Evolutionary conservation across 345 rosid species (phyloP), one percentile per base, ranked within the genome.

Genomic region (Eucalyptus regnans): DNA sequence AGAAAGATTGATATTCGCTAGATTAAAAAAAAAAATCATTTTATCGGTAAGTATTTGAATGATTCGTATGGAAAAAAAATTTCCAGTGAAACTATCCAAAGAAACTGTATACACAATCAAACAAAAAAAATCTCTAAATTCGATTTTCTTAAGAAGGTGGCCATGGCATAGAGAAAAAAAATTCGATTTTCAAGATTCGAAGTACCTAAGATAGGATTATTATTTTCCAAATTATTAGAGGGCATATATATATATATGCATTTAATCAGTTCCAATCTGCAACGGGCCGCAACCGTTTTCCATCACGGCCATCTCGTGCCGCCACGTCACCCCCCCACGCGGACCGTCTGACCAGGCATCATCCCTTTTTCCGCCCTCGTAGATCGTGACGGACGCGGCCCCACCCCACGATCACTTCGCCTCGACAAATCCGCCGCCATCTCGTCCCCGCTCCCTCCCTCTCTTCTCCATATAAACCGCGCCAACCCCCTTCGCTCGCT

Each of bases 361-460:
- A 7, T 54, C 22, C 3, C n/a, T 12, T 15, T 22, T 50, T 7
- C 10, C 12, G 5, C 41, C 86, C 48, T n/a, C 41, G 46, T 0
- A 37, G 81, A 18, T 20, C 84, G 48, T 1, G 83, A 76, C 1
- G 48, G 9, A 29, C 29, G 16, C 66, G 68, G 64, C 86, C 5
- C 31, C 50, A 25, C 86, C 46, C 37, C 64, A 23, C 52, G 10
- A 16, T 25, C 10, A 41, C 54, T 43, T 50, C 50, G 23, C 56
- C 83, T 86, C 60, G 89, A 87, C 48, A n/a, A 86, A 33, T 52
- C 89, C 93, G 89, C 44, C 16, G 13, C 31, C 8, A 37, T 18
- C 62, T 60, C 58, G 58, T 52, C 58, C 10, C 11, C 43, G 0
- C 56, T 18, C 54, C 20, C 86, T 33, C 88, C 52, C 56, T 12